Evolutionary conservation across 169 alveolate species (phyloP), one percentile per base, ranked within the genome.

Genomic region (Eimeria necatrix): DNA sequence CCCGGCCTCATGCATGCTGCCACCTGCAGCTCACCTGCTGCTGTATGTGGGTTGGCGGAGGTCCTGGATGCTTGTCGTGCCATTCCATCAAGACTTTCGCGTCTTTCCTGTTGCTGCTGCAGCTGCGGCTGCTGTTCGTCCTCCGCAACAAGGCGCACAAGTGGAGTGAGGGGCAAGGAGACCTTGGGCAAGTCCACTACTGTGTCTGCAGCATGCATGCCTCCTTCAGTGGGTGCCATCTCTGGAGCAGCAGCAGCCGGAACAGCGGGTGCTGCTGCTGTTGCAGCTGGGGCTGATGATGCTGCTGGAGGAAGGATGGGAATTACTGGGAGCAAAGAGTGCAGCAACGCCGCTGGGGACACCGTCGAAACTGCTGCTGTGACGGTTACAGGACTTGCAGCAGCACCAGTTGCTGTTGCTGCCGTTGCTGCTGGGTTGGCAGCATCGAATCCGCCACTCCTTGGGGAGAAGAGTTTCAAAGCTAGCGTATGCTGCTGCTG

Each of bases 401-500:
- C 80, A 4, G 80, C 80, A 14, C 68, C 22, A 56, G 68, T 56
- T 16, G 80, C 80, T 4, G 80, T 16, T 4, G 80, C 80, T 68
- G 80, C 80, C 10, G 80, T 32, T n/a, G 80, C 26, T 68, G 80
- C 46, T 24, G 46, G 48, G 80, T 18, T n/a, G 48, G 80, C 80
- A 18, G 26, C 80, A 18, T 68, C 46, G 41, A 32, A 32, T 18
- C 32, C 80, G 80, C 80, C 22, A 24, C 80, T 24, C 48, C 46
- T 22, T n/a, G 80, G 80, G 49, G 80, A 68, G 46, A 68, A 68
- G 22, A 68, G 80, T 32, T 68, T 68, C 80, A 18, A 24, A 4
- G 80, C 32, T 24, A 68, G 80, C 80, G 80, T 32, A 24, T 68
- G 80, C 80, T 68, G 80, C 80, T 68, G 80, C 46, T 68, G 80